These are phyloP conservation scores for Helotiales sp. DNA, from an alignment of 2,329 filamentous ascomycete genomes.

Conservation along the genomic window DNA sequence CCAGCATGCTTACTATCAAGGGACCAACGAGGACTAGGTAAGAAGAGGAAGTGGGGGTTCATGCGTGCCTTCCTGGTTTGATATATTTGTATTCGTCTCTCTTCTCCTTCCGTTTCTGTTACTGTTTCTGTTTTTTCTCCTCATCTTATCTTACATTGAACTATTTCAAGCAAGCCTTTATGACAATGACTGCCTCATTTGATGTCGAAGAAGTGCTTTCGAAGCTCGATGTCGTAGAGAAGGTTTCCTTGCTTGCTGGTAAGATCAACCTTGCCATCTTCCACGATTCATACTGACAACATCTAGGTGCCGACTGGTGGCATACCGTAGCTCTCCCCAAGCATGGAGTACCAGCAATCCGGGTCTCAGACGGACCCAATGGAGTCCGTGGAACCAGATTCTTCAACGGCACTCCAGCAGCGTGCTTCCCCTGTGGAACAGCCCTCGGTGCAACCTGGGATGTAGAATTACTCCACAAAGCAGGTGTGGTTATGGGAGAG, in stretches of 20 bases:
- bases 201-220: slow-evolving; percentile 55
- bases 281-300: slow-evolving; percentile 12
- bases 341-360: slow-evolving; percentile 35
- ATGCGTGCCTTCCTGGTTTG: not conserved
- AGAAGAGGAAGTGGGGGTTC: not conserved
- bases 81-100: not conserved
- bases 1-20: too few relatives aligned
- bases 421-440: slow-evolving; percentile 45
- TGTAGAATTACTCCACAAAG: slow-evolving; percentile 58
- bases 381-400: slow-evolving; percentile 36
- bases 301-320: slow-evolving; percentile 35
- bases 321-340: slow-evolving; percentile 34
- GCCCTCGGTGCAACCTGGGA: slow-evolving; percentile 66
- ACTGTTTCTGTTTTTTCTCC: not conserved
- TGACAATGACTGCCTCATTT: slow-evolving; percentile 40
- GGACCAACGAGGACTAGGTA: not conserved
- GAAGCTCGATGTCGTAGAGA: slow-evolving; percentile 53
- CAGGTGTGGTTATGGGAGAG: slow-evolving; percentile 64
- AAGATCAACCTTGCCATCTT: not conserved
- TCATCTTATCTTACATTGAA: not conserved
- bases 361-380: slow-evolving; percentile 38
- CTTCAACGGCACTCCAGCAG: slow-evolving; percentile 43
- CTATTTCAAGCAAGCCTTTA: not conserved
- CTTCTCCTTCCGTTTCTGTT: not conserved
- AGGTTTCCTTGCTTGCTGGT: slow-evolving; percentile 54